phyloP scores from a whole-genome alignment of 768 basidiomycete species.

The Pholiota molesta region DNA sequence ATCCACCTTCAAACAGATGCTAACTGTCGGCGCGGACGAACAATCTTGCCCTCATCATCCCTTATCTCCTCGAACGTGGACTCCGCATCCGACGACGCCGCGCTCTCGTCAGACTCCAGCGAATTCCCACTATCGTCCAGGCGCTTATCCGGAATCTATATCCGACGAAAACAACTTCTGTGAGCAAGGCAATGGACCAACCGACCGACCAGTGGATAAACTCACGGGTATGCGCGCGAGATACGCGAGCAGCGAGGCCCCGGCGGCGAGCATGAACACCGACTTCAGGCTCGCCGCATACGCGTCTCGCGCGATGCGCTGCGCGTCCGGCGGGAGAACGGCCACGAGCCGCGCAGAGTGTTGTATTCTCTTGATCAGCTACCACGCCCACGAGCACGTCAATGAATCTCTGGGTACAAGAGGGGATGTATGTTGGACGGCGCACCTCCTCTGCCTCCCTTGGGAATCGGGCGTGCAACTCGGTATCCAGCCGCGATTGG shows the following conservation, averaged over 20 bases:
- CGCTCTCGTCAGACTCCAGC: constrained; percentile 4
- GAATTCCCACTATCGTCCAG: constrained; percentile 32
- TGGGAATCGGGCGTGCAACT: constrained; percentile 56
- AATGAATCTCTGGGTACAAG: background rate
- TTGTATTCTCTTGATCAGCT: constrained; percentile 66
- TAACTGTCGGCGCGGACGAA: constrained; percentile 19
- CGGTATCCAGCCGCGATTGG: constrained; percentile 56
- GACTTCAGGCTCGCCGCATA: constrained; percentile 61
- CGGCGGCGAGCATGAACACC: constrained; percentile 66
- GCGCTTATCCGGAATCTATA: constrained; percentile 44
- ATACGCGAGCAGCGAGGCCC: constrained; percentile 59
- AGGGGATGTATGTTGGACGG: background rate
- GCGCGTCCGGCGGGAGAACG: constrained; percentile 53
- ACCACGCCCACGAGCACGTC: background rate
- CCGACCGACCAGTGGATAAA: constrained; percentile 3
- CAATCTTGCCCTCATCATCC: constrained; percentile 24
- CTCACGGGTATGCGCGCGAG: constrained; percentile 63
- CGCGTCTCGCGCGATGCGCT: constrained; percentile 56
- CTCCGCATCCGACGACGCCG: constrained; percentile 13
- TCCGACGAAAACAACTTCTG: background rate
- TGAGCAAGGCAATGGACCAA: background rate
- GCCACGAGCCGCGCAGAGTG: constrained; percentile 61
- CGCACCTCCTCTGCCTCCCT: constrained; percentile 55
- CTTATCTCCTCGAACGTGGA: constrained; percentile 22
- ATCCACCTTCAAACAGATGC: constrained; percentile 1